These are phyloP conservation scores for Salix exigua DNA, from an alignment of 345 rosid species.

Conservation along the genomic window DNA sequence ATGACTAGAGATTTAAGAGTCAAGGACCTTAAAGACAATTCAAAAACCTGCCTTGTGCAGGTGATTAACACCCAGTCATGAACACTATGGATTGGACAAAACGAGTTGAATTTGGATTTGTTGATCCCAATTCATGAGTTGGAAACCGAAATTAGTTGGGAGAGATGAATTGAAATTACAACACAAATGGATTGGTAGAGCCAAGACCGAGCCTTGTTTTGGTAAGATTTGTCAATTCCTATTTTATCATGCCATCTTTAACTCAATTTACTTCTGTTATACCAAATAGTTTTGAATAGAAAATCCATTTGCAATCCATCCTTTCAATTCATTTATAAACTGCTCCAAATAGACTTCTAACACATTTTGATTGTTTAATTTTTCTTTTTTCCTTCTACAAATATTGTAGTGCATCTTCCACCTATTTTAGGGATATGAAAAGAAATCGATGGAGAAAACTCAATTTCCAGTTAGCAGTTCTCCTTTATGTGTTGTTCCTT, in stretches of 20 bases:
- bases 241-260: neutral
- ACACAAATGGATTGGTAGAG: neutral
- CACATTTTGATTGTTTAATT: neutral
- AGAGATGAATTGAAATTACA: neutral
- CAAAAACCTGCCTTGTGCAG: neutral
- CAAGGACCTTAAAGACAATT: neutral
- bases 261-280: neutral
- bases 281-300: neutral
- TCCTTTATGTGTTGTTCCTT: neutral
- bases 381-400: neutral
- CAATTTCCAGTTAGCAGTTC: neutral
- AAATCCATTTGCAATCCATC: neutral
- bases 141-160: neutral
- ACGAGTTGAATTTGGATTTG: neutral
- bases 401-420: neutral
- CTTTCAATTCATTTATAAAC: neutral
- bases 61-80: neutral
- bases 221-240: neutral
- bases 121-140: neutral
- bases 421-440: neutral
- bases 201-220: neutral
- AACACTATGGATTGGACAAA: neutral
- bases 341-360: neutral
- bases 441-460: neutral
- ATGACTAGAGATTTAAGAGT: neutral